Evolutionary conservation across 2,329 filamentous ascomycete genomes (phyloP), one percentile per base, ranked within the genome.

Genomic region (Penicillium sp.): DNA sequence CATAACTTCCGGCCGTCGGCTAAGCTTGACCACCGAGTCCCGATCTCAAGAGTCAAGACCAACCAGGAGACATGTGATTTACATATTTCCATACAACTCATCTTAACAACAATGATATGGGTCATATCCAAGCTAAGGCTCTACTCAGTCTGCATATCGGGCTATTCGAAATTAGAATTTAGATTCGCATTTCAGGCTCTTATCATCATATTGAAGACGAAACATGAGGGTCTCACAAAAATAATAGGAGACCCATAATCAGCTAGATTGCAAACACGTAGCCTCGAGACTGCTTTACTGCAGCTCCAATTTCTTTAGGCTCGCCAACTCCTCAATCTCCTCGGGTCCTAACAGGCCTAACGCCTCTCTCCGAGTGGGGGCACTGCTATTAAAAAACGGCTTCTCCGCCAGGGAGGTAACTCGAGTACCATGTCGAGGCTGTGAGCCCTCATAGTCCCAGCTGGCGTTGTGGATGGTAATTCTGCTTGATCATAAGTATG

Each of bases 391-490:
- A 64, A 89, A 91, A 65, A 81, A 87, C 0, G 89, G 89, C 77
- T 87, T 87, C 76, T 92, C 89, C 0, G 87, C 89, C 51, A 92
- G 73, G 8, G 85, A 79, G 0, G 88, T 91, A 3, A 92, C 88
- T 27, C 89, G 79, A 0, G 88, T 91, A 2, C 89, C 89, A 69
- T 92, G 88, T 39, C 88, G 79, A 0, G 88, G 86, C 67, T 90
- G 79, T 21, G 77, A 80, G 1, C 86, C 86, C 33, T 84, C 87
- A 66, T 91, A 91, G 63, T 91, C 88, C 87, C 87, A 91, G 65
- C 84, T 87, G 0, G 88, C 88, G 60, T 89, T 90, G 64, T 91
- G 88, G 37, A 90, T 90, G 0, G 88, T 90, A 57, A 90, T 88
- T 39, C 85, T 85, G 50, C 26, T 16, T 31, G 23, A 23, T n/a